A percentile compares a stretch with the other conserved stretches of the same genome.
These are phyloP conservation scores for Mycena amicta DNA, from an alignment of 768 basidiomycete species.

Conservation along the genomic window DNA sequence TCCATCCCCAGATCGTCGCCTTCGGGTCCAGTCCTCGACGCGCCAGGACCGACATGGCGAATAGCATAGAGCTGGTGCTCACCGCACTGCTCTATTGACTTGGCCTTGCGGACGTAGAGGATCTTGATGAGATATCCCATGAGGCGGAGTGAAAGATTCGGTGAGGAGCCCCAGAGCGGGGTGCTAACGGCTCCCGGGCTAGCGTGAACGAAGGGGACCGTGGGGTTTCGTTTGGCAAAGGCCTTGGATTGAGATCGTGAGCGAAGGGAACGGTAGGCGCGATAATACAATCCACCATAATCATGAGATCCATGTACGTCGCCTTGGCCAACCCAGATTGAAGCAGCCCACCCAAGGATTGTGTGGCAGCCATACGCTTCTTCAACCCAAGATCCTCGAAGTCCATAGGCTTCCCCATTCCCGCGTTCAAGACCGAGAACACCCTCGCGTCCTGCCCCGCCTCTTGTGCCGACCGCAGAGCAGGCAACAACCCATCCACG, in stretches of 20 bases:
- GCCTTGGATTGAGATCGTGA: no score
- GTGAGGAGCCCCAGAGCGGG: neutral
- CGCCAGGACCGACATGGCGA: neutral
- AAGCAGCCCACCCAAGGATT: neutral
- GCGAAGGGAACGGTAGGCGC: neutral
- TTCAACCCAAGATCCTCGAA: neutral
- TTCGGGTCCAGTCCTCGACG: neutral
- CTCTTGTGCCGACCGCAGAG: neutral
- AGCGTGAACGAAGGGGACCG: neutral
- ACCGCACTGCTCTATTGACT: neutral
- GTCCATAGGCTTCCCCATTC: neutral
- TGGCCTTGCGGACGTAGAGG: neutral
- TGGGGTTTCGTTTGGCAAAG: neutral
- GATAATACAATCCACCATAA: neutral
- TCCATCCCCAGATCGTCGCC: neutral
- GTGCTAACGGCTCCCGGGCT: neutral
- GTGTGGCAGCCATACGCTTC: neutral
- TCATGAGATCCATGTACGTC: slow-evolving; percentile 1
- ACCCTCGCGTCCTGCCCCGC: neutral
- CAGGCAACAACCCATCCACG: neutral
- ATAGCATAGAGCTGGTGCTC: slow-evolving; percentile 1
- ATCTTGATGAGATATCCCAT: neutral
- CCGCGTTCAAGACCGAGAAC: neutral
- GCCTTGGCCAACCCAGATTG: neutral
- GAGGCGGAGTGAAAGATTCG: neutral